Percentiles rank a stretch among this genome's conserved stretches.
Evolutionary conservation across 2,329 filamentous ascomycete genomes (phyloP).

Genomic region (Grosmannia penicillata): DNA sequence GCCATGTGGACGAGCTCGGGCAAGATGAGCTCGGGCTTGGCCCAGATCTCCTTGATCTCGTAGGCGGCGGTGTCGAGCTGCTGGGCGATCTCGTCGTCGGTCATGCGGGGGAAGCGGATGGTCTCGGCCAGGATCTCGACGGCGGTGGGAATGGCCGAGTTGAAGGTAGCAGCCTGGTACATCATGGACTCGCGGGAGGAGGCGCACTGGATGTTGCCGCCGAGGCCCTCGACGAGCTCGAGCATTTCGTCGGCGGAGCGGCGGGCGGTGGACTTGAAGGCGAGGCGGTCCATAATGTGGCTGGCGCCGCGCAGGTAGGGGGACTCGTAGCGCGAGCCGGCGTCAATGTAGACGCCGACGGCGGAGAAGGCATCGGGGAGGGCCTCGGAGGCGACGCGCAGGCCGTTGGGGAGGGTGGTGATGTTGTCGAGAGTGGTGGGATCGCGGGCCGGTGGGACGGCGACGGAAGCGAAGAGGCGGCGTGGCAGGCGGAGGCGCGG

Average conservation of each 20-base stretch:
- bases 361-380: constrained; percentile 89
- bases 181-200: constrained; percentile 92
- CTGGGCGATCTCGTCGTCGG: constrained; percentile 70
- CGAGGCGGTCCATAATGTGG: constrained; percentile 89
- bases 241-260: constrained; percentile 72
- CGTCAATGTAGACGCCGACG: constrained; percentile 90
- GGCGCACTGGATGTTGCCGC: constrained; percentile 93
- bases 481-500: neutral
- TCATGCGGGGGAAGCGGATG: constrained; percentile 72
- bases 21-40: constrained; percentile 88
- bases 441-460: constrained; percentile 36
- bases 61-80: constrained; percentile 88
- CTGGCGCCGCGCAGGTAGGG: constrained; percentile 73
- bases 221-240: constrained; percentile 72
- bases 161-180: constrained; percentile 98
- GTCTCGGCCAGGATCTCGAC: constrained; percentile 83
- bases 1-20: constrained; percentile 92
- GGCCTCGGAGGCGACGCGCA: constrained; percentile 89
- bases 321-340: constrained; percentile 88
- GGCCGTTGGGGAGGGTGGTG: constrained; percentile 78
- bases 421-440: constrained; percentile 76
- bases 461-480: constrained; percentile 3
- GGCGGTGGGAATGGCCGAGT: constrained; percentile 71
- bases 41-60: constrained; percentile 95
- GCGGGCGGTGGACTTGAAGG: constrained; percentile 74